Evolutionary conservation across 176 grass and related monocot species (phyloP).

Genomic region (Carex littledalei): DNA sequence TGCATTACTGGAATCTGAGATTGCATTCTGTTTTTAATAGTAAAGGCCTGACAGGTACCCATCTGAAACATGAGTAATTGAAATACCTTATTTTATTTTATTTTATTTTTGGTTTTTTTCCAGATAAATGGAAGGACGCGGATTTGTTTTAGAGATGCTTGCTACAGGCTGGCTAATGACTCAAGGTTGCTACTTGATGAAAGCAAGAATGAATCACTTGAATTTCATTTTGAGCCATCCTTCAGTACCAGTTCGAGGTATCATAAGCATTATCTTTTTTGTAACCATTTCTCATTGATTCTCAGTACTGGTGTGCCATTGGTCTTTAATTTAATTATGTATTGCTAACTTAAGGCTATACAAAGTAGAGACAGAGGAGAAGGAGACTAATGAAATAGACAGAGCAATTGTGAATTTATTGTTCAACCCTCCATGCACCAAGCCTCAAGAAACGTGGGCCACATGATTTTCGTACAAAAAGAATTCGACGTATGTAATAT

Average conservation of each 20-base stretch:
- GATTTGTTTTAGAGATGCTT: constrained; percentile 70
- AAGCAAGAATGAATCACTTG: no score
- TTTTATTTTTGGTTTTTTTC: neutral
- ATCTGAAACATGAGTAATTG: neutral
- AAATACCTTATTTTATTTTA: constrained; percentile 4
- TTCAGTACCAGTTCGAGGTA: constrained; percentile 31
- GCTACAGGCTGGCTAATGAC: constrained; percentile 53
- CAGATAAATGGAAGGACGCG: constrained; percentile 56
- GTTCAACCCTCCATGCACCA: constrained; percentile 18
- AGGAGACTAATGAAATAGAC: constrained; percentile 52
- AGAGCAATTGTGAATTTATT: constrained; percentile 48
- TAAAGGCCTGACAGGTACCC: neutral
- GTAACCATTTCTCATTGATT: no score
- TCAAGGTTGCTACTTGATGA: no score
- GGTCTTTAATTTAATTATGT: neutral
- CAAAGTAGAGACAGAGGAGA: constrained; percentile 7
- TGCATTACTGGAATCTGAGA: neutral
- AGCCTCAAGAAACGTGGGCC: neutral
- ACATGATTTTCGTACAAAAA: neutral
- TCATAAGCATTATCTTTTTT: neutral
- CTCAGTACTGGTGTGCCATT: neutral
- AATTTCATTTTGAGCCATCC: neutral
- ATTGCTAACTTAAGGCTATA: constrained; percentile 24
- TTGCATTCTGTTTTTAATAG: neutral
- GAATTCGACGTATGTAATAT: neutral